phyloP scores from a whole-genome alignment of 2,329 filamentous ascomycete genomes.

The Botrytis fragariae region DNA sequence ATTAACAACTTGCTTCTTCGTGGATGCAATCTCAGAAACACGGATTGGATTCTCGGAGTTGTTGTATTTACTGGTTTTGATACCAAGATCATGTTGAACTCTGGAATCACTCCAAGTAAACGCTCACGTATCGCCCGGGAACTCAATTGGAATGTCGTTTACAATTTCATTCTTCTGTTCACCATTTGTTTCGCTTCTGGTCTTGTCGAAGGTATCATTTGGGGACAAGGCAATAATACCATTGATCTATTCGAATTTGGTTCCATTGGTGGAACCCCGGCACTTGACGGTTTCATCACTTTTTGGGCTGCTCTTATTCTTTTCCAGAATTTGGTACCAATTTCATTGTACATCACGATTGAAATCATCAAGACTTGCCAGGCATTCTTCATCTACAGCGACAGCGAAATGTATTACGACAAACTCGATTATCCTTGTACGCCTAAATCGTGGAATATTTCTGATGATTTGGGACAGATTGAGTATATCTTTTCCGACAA shows the following conservation, averaged over 20 bases:
- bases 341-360: constrained; percentile 94
- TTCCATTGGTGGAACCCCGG: constrained; percentile 70
- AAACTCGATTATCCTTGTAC: constrained; percentile 91
- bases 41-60: constrained; percentile 90
- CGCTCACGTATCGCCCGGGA: constrained; percentile 86
- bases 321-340: constrained; percentile 98
- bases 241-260: constrained; percentile 81
- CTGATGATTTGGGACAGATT: constrained; percentile 94
- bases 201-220: constrained; percentile 80
- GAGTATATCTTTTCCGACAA: constrained; percentile 99
- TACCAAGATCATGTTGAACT: constrained; percentile 99
- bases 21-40: constrained; percentile 91
- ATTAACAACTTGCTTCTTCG: constrained; percentile 95
- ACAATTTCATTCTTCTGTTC: constrained; percentile 90
- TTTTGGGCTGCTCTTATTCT: constrained; percentile 95
- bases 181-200: constrained; percentile 84
- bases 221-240: constrained; percentile 72
- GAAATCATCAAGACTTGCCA: constrained; percentile 93
- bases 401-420: constrained; percentile 96
- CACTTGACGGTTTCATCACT: constrained; percentile 87
- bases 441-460: constrained; percentile 98
- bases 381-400: constrained; percentile 96
- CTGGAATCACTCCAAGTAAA: constrained; percentile 92
- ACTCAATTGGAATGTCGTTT: constrained; percentile 95
- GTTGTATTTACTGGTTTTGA: constrained; percentile 94